Evolutionary conservation across 495 filamentous ascomycete genomes (phyloP), one percentile per base, ranked within the genome.

Genomic region (Penicillium fimorum): DNA sequence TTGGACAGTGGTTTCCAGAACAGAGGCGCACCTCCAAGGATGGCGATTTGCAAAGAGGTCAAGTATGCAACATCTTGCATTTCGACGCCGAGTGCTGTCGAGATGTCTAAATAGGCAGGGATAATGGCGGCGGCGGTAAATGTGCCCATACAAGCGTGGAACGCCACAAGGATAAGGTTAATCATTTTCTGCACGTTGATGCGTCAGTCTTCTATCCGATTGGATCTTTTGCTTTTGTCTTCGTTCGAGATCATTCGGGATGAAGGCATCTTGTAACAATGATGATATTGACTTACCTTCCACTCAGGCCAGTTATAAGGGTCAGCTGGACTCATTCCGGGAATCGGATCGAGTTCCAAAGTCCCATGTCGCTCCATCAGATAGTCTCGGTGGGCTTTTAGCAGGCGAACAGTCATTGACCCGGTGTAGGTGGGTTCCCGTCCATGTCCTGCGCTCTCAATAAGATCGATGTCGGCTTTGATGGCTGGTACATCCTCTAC

Each of bases 1-100:
- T 82, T 81, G 6, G 82, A 79, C n/a, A 85, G 49, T 0, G 82
- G 82, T n/a, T 78, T 76, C 76, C 80, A 82, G 52, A 82, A 71
- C 1, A 83, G 56, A 0, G 81, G 80, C 0, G 77, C 73, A 33
- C 68, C 70, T 27, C 80, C 78, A 7, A 80, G 56, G 42, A 81
- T 70, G 35, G 74, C 68, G 51, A 82, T 84, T 47, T 79, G 77
- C 7, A 82, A 58, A 12, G 74, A 76, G 4, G 75, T 80, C 47
- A 83, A 66, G 56, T 84, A 83, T 45, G 74, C 76, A 20, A 74
- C 74, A 13, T 59, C 56, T 50, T 75, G 74, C 9, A 83, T 38
- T 20, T 62, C 59, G 17, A 78, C 60, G 2, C 64, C 65, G 7
- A 80, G 65, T 10, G 79, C 74, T 9, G 64, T 60, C 24, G 78